Conservation (phyloP, 2,329 filamentous ascomycete genomes). For the Calonectria crousiana region DNA sequence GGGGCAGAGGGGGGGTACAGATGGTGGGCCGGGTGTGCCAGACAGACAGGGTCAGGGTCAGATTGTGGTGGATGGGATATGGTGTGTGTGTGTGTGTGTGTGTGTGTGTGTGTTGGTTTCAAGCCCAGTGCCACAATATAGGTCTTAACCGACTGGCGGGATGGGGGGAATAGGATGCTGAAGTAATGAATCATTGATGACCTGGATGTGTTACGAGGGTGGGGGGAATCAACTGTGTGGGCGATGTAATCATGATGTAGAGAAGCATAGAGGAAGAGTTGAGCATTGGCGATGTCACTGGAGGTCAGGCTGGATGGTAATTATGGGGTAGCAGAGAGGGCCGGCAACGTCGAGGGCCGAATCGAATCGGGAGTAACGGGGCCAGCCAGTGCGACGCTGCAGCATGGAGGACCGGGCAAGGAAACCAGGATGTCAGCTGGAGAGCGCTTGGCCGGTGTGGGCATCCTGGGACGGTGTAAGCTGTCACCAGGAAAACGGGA, state of each 20-base stretch:
- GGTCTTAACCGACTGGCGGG: neutral
- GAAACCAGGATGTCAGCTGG: neutral
- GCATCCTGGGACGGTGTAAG: neutral
- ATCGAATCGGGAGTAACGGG: constrained; percentile 1
- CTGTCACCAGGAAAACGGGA: neutral
- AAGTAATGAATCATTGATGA: neutral
- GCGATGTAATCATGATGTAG: neutral
- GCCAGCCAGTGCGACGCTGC: neutral
- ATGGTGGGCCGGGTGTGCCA: constrained; percentile 19
- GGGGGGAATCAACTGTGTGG: neutral
- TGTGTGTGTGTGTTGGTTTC: constrained; percentile 1
- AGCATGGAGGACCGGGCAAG: neutral
- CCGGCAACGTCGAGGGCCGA: neutral
- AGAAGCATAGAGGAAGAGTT: neutral
- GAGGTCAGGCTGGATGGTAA: neutral
- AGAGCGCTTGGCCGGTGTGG: neutral
- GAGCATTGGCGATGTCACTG: neutral
- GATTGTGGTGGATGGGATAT: constrained; percentile 9
- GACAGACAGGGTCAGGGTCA: constrained; percentile 18
- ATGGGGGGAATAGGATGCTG: neutral
- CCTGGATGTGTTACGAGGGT: neutral
- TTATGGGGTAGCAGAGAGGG: neutral
- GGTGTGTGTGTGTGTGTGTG: neutral
- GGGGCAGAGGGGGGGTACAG: constrained; percentile 11
- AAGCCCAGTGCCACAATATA: constrained; percentile 1